Base-by-base conservation (phyloP, 1,284 basidiomycete species). In the Puccinia novopanici region DNA sequence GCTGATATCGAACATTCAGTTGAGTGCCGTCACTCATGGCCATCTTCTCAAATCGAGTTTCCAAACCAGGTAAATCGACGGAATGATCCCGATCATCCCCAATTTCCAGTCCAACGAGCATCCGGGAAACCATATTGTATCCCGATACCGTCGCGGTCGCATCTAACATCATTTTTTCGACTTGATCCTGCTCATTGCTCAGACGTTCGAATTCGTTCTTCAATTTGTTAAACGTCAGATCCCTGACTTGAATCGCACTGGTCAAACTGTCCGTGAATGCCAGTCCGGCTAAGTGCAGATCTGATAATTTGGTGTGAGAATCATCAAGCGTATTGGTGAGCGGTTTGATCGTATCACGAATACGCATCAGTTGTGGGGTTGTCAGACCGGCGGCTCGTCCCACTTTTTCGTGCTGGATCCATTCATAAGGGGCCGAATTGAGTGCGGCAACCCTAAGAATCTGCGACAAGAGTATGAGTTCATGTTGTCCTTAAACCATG, bases 111-210 rank as follows among this genome's bases (percentile, higher is more conserved):
- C 86, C 85, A 65, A 87, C 85, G 52, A 87, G 84, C 75, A 87
- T 84, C 37, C 87, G 84, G 0, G 86, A 87, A 42, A 87, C 87
- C 86, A 87, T 87, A 83, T 87, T 87, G 84, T 87, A 87, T 4
- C 85, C 85, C 22, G 86, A 86, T 0, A 84, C 84, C 12, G 86
- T 86, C 19, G 86, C 85, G 9, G 86, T 85, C 2, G 85, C 86
- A 82, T 87, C 87, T 52, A 86, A 82, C 27, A 87, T 79, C 79
- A 86, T 86, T 75, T 86, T 84, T 22, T 84, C 84, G 48, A 83
- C 84, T 59, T 59, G 57, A 63, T 83, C 83, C 40, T 81, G 80
- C 17, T 71, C 82, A 37, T 76, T 82, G 48, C 84, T 83, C 50
- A 84, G 84, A 54, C 83, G 82, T 68, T 83, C 82, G 75, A 87